A percentile compares a stretch with the other conserved stretches of the same genome.
phyloP scores from a whole-genome alignment of 257 asterid species.

The Buddleja alternifolia region DNA sequence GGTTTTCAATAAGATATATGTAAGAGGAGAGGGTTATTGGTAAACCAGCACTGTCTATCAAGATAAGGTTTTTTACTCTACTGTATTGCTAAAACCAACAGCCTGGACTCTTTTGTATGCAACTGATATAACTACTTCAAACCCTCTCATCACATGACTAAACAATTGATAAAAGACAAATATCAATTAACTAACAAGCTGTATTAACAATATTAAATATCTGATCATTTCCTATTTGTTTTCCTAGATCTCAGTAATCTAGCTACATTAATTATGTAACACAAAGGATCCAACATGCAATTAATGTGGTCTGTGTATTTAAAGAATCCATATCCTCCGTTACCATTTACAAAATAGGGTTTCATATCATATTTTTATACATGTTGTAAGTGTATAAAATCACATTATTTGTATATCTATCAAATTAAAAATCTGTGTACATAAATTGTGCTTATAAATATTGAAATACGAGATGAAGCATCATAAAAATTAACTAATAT shows the following conservation, averaged over 20 bases:
- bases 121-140: slow-evolving; percentile 28
- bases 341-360: too few species aligned
- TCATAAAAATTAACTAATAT: too few species aligned
- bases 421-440: too few species aligned
- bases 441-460: too few species aligned
- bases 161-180: not conserved
- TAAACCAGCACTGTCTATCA: not conserved
- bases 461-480: too few species aligned
- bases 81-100: not conserved
- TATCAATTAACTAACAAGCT: not conserved
- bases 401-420: too few species aligned
- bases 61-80: slow-evolving; percentile 17
- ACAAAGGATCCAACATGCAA: not conserved
- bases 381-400: too few species aligned
- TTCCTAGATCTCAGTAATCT: slow-evolving; percentile 12
- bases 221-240: not conserved
- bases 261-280: not conserved
- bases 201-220: not conserved
- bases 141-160: slow-evolving; percentile 23
- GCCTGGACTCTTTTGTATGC: slow-evolving; percentile 17
- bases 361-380: too few species aligned
- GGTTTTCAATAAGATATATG: slow-evolving; percentile 5
- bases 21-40: not conserved
- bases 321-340: too few species aligned
- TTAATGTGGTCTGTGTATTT: slow-evolving; percentile 6